Base-by-base conservation (phyloP, 225 moss, liverwort and hornwort genomes). In the Polytrichum commune region DNA sequence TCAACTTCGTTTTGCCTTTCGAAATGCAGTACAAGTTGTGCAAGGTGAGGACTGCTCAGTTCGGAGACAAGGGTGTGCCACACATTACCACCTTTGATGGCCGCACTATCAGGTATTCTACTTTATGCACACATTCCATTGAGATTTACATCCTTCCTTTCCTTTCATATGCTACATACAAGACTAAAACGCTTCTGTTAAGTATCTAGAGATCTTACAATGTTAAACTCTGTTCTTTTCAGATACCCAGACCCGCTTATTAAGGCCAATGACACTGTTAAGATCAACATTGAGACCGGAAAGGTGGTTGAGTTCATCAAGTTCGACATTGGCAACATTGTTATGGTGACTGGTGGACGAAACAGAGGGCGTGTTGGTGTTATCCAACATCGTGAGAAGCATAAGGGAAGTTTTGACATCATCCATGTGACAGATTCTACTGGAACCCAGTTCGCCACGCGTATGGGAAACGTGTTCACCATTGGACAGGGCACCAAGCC, bases 211-310 rank as follows among this genome's bases (percentile, higher is more conserved):
- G 10, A 3, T 16, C 13, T 46, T 46, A 4, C 46, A 13, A 13
- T 46, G 46, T 46, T 46, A 3, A 46, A 13, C 13, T 46, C 10
- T 46, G 46, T 46, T 46, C 46, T 3, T 38, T 13, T 13, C 68
- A 91, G 91, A 62, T 88, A 89, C 73, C 89, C 93, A 0, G 91
- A 93, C 29, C 91, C 90, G 5, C 71, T 93, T 9, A 91, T 89
- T 81, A 91, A 93, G 86, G 74, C 77, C 1, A 85, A 93, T 63
- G 91, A 91, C 64, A 93, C 87, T 4, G 74, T 91, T 4, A 91
- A 93, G 73, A 91, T 91, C n/a, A 79, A 81, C 28, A 74, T 93
- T 27, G 89, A 89, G 72, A 87, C 89, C 0, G 89, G 93, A 5
- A 93, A 91, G 82, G 84, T 91, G 7, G 87, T 86, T 1, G 91